A percentile compares a stretch with the other conserved stretches of the same genome.
Evolutionary conservation across 176 grass and related monocot species (phyloP).

Genomic region (Ensete glaucum): DNA sequence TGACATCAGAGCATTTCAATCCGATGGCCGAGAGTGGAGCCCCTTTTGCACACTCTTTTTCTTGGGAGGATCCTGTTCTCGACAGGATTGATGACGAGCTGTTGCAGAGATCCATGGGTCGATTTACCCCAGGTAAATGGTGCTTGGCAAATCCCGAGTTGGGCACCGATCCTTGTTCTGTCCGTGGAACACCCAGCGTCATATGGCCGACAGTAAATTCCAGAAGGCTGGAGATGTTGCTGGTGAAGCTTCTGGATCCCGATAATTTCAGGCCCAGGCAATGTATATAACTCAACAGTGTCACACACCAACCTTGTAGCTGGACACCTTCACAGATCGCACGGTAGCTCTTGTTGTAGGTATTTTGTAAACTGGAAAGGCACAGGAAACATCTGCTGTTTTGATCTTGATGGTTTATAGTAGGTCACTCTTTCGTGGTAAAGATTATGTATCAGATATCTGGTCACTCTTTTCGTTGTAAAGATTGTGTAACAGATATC

Average conservation of each 20-base stretch:
- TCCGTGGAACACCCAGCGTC: constrained; percentile 41
- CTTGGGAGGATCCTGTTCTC: constrained; percentile 29
- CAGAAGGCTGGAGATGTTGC: constrained; percentile 58
- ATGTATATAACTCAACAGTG: constrained; percentile 54
- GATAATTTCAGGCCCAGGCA: constrained; percentile 89
- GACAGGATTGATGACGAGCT: constrained; percentile 66
- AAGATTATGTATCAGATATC: no score
- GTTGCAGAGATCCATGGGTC: constrained; percentile 27
- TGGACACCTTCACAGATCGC: background rate
- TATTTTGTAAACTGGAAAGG: background rate
- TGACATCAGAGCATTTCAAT: constrained; percentile 48
- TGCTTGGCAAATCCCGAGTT: constrained; percentile 44
- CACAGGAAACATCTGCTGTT: background rate
- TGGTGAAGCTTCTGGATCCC: constrained; percentile 64
- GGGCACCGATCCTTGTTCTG: constrained; percentile 50
- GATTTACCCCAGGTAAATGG: constrained; percentile 71
- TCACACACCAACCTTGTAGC: constrained; percentile 1
- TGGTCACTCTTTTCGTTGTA: no score
- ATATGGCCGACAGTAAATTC: constrained; percentile 43
- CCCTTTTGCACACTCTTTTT: constrained; percentile 55
- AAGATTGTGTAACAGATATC: background rate
- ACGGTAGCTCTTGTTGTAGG: background rate
- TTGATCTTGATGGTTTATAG: background rate
- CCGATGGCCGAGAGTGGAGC: constrained; percentile 44
- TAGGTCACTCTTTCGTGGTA: no score